Evolutionary conservation across 441 rosid species (phyloP), one percentile per base, ranked within the genome.

Genomic region (Euphorbia celastroides): DNA sequence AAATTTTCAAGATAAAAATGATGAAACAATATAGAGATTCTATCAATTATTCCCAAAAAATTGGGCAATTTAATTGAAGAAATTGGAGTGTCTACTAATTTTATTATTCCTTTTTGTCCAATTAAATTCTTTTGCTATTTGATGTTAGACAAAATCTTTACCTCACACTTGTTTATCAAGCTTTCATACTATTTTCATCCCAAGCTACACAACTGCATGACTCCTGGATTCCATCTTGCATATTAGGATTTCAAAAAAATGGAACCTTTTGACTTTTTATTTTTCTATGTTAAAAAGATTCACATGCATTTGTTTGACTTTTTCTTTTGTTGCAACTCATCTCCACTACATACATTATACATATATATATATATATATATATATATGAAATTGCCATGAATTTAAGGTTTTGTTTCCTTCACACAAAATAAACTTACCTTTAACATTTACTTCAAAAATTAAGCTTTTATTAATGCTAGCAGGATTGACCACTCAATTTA

Each of bases 91-190:
- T n/a, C n/a, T n/a, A n/a, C n/a, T 10, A 44, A 46, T 23, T 0
- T 0, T 1, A 2, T 44, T 26, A 11, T 48, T 17, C 62, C 19
- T 59, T 44, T 52, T n/a, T 12, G 20, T 60, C 0, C n/a, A 60
- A 46, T 2, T 16, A 46, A 68, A 59, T 60, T 50, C 52, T 68
- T n/a, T 50, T 61, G 52, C 54, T 22, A 26, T 61, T 61, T 60
- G 60, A 60, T 61, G 44, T 25, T 48, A 30, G 27, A 46, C 58
- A 20, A 67, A 2, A 59, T 20, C 13, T 28, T 14, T n/a, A 2
- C 11, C 1, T 16, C 12, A 48, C 0, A 48, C 22, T 5, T 48
- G 5, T 48, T 12, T 48, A 48, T 48, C 22, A 48, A n/a, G 19
- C 54, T 16, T 48, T 48, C 22, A 23, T 48, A 48, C 54, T 48